Conservation (phyloP, 2,329 filamentous ascomycete species). For the Delphinella strobiligena region DNA sequence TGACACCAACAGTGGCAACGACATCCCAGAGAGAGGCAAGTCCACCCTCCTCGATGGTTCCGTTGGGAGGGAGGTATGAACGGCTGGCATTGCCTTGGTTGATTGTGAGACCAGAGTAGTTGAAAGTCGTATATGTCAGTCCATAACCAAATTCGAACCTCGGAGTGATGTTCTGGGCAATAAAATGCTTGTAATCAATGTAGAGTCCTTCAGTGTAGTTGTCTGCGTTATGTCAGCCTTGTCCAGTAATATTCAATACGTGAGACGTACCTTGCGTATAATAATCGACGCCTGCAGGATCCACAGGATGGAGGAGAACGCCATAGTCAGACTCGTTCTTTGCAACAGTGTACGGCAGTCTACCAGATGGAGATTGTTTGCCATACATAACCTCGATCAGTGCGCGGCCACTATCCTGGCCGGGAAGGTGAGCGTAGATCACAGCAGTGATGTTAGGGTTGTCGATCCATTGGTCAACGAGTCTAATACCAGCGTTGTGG, state of each 20-base stretch:
- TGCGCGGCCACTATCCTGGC: conserved; percentile 48
- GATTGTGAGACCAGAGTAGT: conserved; percentile 17
- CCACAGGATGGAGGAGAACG: conserved; percentile 23
- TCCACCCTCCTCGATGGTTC: conserved; percentile 14
- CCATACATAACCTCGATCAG: conserved; percentile 48
- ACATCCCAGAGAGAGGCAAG: conserved; percentile 33
- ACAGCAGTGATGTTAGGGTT: conserved; percentile 53
- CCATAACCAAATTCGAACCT: conserved; percentile 25
- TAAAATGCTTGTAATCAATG: conserved; percentile 24
- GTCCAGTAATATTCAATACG: not conserved
- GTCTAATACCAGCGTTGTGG: conserved; percentile 50
- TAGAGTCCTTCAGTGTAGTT: conserved; percentile 25
- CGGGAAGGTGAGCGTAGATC: conserved; percentile 52
- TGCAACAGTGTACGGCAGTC: conserved; percentile 51
- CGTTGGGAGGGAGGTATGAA: conserved; percentile 6
- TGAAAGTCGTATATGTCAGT: conserved; percentile 25
- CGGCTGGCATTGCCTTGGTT: conserved; percentile 16
- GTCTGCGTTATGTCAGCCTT: conserved; percentile 1
- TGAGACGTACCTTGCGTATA: conserved; percentile 8
- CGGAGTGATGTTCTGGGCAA: conserved; percentile 18
- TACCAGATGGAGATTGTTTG: conserved; percentile 43
- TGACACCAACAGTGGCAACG: conserved; percentile 36
- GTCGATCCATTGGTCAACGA: conserved; percentile 50
- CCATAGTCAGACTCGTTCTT: conserved; percentile 45
- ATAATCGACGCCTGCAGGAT: conserved; percentile 8